Evolutionary conservation across 1,139 yeast genomes (phyloP), one percentile per base, ranked within the genome.

Genomic region (Geotrichum histeridarum): DNA sequence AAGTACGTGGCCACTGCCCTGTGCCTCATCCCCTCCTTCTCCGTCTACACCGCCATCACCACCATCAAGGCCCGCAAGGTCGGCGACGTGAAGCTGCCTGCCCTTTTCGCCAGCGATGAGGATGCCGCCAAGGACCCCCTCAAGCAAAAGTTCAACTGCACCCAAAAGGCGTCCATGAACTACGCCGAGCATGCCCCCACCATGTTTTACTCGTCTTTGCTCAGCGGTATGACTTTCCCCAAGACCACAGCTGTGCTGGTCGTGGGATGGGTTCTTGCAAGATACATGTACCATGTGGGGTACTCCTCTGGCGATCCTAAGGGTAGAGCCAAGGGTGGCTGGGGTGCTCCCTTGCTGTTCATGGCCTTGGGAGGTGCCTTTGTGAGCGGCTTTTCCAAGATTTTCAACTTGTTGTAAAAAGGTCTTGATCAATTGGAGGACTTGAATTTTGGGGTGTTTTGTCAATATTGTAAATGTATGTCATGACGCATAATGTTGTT

Each of bases 111-210:
- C 2, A 42, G 56, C 36, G 57, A 51, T 14, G 57, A 43, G 15
- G 60, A 57, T 15, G 59, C 60, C 45, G 56, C 58, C 37, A 50
- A 36, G 8, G 57, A 58, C 46, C 55, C 54, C 14, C 37, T 42
- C 44, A 58, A 58, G 51, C 47, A 55, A 22, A 37, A 45, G 9
- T 58, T 58, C 53, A 58, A 58, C 55, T 58, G 61, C 14, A 54
- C 57, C 15, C 61, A 58, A 53, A 58, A 58, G 54, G 51, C 61
- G 7, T 54, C 59, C 37, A 52, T 57, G 49, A 57, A 58, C 56
- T 58, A 55, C 51, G 55, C 54, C n/a, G 61, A 58, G 51, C 57
- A 58, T 48, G 42, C 54, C 36, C 55, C 56, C 35, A 31, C 45
- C 35, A 35, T 51, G 14, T 48, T 52, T 9, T 36, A 53, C 41